These are phyloP conservation scores for Ogataea ramenticola DNA, from an alignment of 805 yeast species.

Conservation along the genomic window DNA sequence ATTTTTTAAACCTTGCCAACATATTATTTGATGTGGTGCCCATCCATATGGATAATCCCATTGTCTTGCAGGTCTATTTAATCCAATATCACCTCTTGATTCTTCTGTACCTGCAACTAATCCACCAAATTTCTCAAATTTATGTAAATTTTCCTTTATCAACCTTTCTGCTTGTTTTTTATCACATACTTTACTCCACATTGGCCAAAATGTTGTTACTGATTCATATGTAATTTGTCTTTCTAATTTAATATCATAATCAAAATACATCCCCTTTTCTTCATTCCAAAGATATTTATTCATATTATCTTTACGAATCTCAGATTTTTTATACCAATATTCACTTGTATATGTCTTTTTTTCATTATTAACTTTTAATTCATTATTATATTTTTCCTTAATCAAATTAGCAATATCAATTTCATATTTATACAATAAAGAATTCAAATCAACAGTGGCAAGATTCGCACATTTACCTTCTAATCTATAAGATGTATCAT, in stretches of 20 bases:
- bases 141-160: conserved; percentile 49
- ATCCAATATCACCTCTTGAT: conserved; percentile 64
- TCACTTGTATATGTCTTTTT: conserved; percentile 30
- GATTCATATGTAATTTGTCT: conserved; percentile 64
- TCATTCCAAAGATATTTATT: conserved; percentile 81
- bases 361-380: too few relatives aligned
- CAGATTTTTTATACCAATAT: conserved; percentile 60
- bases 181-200: conserved; percentile 75
- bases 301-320: conserved; percentile 44
- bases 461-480: conserved; percentile 86
- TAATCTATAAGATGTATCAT: conserved; percentile 85
- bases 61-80: conserved; percentile 80
- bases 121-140: conserved; percentile 85
- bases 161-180: conserved; percentile 57
- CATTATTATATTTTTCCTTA: conserved; percentile 45
- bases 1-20: conserved; percentile 78
- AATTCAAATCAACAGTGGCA: conserved; percentile 86
- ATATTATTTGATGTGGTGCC: conserved; percentile 96
- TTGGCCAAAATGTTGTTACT: conserved; percentile 87
- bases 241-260: conserved; percentile 60
- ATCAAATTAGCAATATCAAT: conserved; percentile 68
- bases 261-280: conserved; percentile 68
- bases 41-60: conserved; percentile 99
- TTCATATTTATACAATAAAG: conserved; percentile 85
- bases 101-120: conserved; percentile 73